A percentile compares a stretch with the other conserved stretches of the same genome.
These are phyloP conservation scores for Thermomyces lanuginosus DNA, from an alignment of 2,329 filamentous ascomycete genomes.

Conservation along the genomic window DNA sequence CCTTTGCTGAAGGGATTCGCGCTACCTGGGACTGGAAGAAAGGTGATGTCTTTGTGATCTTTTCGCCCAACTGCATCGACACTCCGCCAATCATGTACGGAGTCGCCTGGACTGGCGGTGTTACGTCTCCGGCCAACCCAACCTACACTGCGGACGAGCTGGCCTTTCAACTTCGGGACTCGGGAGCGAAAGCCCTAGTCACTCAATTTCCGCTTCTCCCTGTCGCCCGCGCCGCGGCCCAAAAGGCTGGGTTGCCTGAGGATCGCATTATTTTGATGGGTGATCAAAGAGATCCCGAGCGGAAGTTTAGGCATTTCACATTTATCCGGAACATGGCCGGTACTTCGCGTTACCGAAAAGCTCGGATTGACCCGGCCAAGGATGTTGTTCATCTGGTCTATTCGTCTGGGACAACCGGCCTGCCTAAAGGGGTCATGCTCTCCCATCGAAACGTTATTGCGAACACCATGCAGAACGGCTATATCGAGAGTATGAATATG, in stretches of 20 bases:
- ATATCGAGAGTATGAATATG: conserved; percentile 40
- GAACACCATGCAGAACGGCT: conserved; percentile 45
- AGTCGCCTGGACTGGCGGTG: conserved; percentile 64
- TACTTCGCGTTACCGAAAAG: conserved; percentile 40
- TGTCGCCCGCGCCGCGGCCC: conserved; percentile 50
- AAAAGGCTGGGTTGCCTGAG: conserved; percentile 50
- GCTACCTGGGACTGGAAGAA: conserved; percentile 62
- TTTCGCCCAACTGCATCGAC: conserved; percentile 75
- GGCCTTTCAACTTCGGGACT: conserved; percentile 67
- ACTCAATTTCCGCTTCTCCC: conserved; percentile 55
- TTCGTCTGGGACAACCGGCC: conserved; percentile 74
- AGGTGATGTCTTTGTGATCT: conserved; percentile 68
- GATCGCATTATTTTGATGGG: conserved; percentile 64
- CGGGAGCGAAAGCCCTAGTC: conserved; percentile 54
- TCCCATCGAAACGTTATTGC: conserved; percentile 68
- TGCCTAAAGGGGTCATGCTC: conserved; percentile 82
- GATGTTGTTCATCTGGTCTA: conserved; percentile 79
- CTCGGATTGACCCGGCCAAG: conserved; percentile 48
- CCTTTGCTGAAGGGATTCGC: conserved; percentile 69
- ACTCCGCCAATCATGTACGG: conserved; percentile 63
- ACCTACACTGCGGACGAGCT: conserved; percentile 73
- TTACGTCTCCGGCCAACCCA: conserved; percentile 74
- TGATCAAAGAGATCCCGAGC: conserved; percentile 38
- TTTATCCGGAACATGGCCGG: conserved; percentile 49
- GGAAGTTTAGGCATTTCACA: conserved; percentile 53